Conservation (phyloP, 2,329 filamentous ascomycete genomes). For the Curvularia hawaiiensis region DNA sequence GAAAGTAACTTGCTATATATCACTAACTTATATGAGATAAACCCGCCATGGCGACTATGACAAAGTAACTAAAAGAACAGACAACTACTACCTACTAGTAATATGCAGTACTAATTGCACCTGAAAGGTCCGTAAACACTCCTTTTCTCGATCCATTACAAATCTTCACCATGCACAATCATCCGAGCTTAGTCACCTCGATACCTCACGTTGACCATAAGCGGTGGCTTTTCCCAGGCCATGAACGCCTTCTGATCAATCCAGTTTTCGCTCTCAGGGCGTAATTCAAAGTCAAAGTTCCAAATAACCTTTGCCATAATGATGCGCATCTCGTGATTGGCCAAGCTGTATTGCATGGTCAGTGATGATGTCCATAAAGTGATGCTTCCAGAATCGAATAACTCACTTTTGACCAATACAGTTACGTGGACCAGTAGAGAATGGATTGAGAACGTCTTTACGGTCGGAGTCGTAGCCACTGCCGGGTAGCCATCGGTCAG, state of each 20-base stretch:
- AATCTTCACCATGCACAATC: background rate
- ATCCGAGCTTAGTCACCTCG: background rate
- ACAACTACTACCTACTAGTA: too few relatives aligned
- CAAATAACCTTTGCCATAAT: constrained; percentile 31
- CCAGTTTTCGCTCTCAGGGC: constrained; percentile 6
- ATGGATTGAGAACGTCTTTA: constrained; percentile 30
- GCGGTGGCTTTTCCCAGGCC: constrained; percentile 22
- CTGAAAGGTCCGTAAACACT: background rate
- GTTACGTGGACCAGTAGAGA: constrained; percentile 35
- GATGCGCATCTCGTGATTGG: constrained; percentile 43
- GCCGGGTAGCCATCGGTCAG: constrained; percentile 42
- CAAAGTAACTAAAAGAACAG: too few relatives aligned
- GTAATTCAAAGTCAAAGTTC: constrained; percentile 35
- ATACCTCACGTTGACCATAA: constrained; percentile 19
- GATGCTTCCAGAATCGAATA: background rate
- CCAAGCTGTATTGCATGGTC: constrained; percentile 18
- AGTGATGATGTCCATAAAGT: background rate
- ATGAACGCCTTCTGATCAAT: constrained; percentile 13
- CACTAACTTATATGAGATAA: too few relatives aligned
- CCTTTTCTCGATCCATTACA: background rate
- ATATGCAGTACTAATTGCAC: too few relatives aligned
- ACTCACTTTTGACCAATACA: constrained; percentile 46
- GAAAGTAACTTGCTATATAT: too few relatives aligned
- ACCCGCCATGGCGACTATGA: too few relatives aligned
- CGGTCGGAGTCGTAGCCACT: constrained; percentile 30